A percentile compares a stretch with the other conserved stretches of the same genome.
Conservation (phyloP, 768 basidiomycete species). For the Leucocoprinus sp. region DNA sequence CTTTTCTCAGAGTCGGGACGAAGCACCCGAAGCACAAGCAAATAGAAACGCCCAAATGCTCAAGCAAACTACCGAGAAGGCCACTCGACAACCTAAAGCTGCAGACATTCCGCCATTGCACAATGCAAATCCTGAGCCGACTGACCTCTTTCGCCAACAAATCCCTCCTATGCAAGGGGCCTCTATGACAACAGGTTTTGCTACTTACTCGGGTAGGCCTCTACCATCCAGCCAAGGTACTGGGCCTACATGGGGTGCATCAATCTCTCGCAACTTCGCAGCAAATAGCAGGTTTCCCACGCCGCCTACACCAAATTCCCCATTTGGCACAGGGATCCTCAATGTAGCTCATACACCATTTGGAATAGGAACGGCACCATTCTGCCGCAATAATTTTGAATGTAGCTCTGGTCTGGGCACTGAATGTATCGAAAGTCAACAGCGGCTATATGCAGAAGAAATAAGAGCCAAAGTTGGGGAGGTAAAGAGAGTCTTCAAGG, state of each 20-base stretch:
- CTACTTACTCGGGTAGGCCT: background rate
- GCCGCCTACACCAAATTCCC: constrained; percentile 1
- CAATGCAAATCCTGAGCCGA: background rate
- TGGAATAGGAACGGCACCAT: background rate
- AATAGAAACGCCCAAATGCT: constrained; percentile 9
- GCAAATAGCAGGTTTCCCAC: background rate
- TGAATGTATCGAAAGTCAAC: background rate
- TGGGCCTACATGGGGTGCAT: background rate
- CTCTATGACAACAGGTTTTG: background rate
- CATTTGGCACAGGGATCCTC: background rate
- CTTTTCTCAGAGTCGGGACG: constrained; percentile 27
- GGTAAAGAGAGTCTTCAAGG: constrained; percentile 61
- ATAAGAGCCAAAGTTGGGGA: constrained; percentile 46
- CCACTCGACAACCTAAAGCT: background rate
- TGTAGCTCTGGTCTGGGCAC: background rate
- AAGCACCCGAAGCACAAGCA: constrained; percentile 11
- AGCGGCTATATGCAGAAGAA: constrained; percentile 26
- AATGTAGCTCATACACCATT: background rate
- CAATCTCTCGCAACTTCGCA: constrained; percentile 5
- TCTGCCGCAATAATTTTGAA: background rate
- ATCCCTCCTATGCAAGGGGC: constrained; percentile 9
- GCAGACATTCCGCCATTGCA: background rate
- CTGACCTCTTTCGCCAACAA: constrained; percentile 10
- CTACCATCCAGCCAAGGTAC: background rate
- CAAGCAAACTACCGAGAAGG: constrained; percentile 13